Conservation (phyloP, 1,139 yeast genomes). For the Pichia sp. region DNA sequence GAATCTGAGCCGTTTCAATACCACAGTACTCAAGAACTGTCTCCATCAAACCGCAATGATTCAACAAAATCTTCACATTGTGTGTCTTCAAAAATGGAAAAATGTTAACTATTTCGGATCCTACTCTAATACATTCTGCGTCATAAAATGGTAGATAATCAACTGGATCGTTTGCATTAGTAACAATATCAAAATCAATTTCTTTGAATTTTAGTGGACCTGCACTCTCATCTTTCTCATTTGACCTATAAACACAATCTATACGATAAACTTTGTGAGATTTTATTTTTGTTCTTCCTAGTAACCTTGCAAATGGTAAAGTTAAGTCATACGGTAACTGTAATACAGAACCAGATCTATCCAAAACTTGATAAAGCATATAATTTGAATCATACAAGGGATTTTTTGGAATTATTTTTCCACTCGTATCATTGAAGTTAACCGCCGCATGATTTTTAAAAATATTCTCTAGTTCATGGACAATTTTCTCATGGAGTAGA, state of each 20-base stretch:
- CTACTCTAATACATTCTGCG: conserved; percentile 80
- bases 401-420: conserved; percentile 74
- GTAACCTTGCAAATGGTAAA: conserved; percentile 77
- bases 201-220: conserved; percentile 80
- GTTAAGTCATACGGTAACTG: conserved; percentile 87
- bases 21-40: conserved; percentile 75
- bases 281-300: conserved; percentile 58
- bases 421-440: conserved; percentile 56
- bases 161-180: conserved; percentile 38
- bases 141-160: conserved; percentile 52
- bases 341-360: conserved; percentile 78
- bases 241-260: conserved; percentile 77
- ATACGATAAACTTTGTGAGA: conserved; percentile 66
- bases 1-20: conserved; percentile 63
- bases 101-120: conserved; percentile 62
- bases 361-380: conserved; percentile 73
- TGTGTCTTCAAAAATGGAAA: conserved; percentile 63
- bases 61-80: conserved; percentile 56
- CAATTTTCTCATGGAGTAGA: conserved; percentile 46
- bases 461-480: conserved; percentile 51
- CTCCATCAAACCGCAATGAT: conserved; percentile 76
- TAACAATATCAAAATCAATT: conserved; percentile 77
- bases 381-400: conserved; percentile 60
- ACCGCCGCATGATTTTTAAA: conserved; percentile 85
- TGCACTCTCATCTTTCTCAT: conserved; percentile 49